Percentiles rank a stretch among this genome's conserved stretches.
phyloP scores from a whole-genome alignment of 495 filamentous ascomycete species.

The Penicilliopsis zonata region DNA sequence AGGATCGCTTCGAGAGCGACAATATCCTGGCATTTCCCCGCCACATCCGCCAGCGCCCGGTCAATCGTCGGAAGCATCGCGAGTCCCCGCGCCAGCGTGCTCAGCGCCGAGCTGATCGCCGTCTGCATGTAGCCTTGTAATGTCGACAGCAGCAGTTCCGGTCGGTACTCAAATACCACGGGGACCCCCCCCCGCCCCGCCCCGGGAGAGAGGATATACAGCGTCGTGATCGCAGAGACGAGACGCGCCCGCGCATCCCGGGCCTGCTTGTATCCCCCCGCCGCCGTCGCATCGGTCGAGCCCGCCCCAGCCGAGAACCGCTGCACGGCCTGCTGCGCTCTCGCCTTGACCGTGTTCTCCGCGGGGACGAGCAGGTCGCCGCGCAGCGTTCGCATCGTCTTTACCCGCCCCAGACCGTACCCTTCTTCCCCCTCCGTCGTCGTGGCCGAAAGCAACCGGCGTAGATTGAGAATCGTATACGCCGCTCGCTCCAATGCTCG shows the following conservation, averaged over 20 bases:
- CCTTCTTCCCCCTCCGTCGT: conserved; percentile 57
- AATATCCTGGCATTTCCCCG: conserved; percentile 78
- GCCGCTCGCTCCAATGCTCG: conserved; percentile 67
- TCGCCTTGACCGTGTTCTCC: conserved; percentile 52
- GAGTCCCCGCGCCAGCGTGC: conserved; percentile 59
- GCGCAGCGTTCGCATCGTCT: conserved; percentile 53
- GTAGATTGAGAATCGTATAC: conserved; percentile 59
- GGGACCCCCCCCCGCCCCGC: too few species aligned
- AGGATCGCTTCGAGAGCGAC: conserved; percentile 76
- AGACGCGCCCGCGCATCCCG: conserved; percentile 66
- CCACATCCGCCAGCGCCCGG: conserved; percentile 68
- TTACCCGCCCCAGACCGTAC: conserved; percentile 58
- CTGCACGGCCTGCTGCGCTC: conserved; percentile 68
- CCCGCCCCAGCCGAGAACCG: conserved; percentile 72
- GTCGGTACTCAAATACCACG: conserved; percentile 27
- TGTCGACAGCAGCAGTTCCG: conserved; percentile 60
- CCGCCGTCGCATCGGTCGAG: conserved; percentile 16
- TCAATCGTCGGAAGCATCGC: conserved; percentile 72
- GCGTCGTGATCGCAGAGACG: conserved; percentile 59
- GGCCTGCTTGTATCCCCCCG: conserved; percentile 52
- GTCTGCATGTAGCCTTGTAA: conserved; percentile 71
- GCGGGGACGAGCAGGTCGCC: conserved; percentile 54
- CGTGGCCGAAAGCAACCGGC: conserved; percentile 55
- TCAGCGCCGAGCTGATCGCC: conserved; percentile 61
- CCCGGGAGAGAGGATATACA: conserved; percentile 77